Evolutionary conservation across 371 early-diverging fungal genomes (phyloP), one percentile per base, ranked within the genome.

Genomic region (Lichtheimia corymbifera): DNA sequence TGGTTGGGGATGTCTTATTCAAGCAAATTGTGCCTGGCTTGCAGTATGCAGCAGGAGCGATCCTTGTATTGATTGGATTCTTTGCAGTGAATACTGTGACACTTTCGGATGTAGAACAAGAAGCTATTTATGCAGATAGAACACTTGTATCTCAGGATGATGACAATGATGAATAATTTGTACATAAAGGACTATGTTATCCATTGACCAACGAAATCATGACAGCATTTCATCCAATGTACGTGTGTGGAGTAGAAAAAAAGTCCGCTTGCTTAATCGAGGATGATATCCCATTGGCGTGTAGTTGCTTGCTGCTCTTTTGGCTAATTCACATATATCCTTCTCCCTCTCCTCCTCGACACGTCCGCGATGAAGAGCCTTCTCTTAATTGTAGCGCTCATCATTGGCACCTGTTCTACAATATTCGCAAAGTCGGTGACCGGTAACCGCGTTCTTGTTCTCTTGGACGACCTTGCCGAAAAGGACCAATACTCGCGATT

Each of bases 1-100:
- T 93, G 25, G 63, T 87, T 6, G 92, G 92, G 28, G 93, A 93
- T 62, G 66, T 89, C 14, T 53, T 89, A 5, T 84, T 90, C 49
- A 87, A 89, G 57, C 83, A 84, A 14, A 63, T 87, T 35, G 58
- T 78, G 9, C 83, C 84, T 24, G 74, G 80, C 28, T 20, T 73
- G 17, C 77, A 77, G n/a, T 91, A 90, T 69, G 85, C 81, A 53
- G 49, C 82, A 18, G 93, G 93, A 6, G 91, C 89, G 3, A 62
- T 77, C 2, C 66, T 91, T 49, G 86, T 92, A 0, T 66, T 89
- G 13, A 63, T 77, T 49, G 93, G 91, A 5, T 92, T 92, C 65
- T 71, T 91, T 59, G 82, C 81, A 5, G 83, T 88, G 5, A 88
- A 88, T 63, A 72, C 76, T 42, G 80, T 70, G 0, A 68, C 82